Evolutionary conservation across 2,329 filamentous ascomycete species (phyloP).

Genomic region (Trichoderma sp.): DNA sequence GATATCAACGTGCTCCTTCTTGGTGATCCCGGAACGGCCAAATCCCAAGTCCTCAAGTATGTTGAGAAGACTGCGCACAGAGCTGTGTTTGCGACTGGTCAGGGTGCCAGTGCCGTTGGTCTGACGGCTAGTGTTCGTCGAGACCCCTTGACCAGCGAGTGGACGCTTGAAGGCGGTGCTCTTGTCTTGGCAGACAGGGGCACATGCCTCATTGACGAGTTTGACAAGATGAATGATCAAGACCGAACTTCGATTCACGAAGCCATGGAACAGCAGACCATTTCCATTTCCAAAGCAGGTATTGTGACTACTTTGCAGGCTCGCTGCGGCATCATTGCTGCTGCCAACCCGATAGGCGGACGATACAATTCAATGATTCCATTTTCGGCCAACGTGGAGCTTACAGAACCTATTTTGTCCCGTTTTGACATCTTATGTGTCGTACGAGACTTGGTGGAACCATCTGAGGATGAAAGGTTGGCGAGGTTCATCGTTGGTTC

Average conservation of each 20-base stretch:
- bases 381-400: conserved; percentile 93
- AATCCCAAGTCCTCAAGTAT: conserved; percentile 97
- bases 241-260: conserved; percentile 98
- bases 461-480: conserved; percentile 86
- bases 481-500: conserved; percentile 95
- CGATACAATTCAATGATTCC: conserved; percentile 96
- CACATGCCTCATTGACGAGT: conserved; percentile 96
- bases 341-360: conserved; percentile 93
- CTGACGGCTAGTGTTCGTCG: conserved; percentile 94
- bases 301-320: conserved; percentile 97
- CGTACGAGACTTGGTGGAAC: conserved; percentile 93
- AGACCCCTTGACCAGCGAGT: conserved; percentile 93
- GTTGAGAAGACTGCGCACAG: conserved; percentile 96
- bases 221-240: conserved; percentile 99
- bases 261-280: conserved; percentile 99
- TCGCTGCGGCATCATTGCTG: conserved; percentile 92
- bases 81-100: conserved; percentile 95
- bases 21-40: conserved; percentile 95
- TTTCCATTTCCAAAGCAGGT: conserved; percentile 97
- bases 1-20: conserved; percentile 98
- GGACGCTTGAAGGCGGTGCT: conserved; percentile 95
- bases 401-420: conserved; percentile 95
- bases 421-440: conserved; percentile 98
- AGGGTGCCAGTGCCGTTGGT: conserved; percentile 96
- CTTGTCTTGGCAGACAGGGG: conserved; percentile 93